Evolutionary conservation across 495 filamentous ascomycete genomes (phyloP).

Genomic region (Hyaloscypha bicolor): DNA sequence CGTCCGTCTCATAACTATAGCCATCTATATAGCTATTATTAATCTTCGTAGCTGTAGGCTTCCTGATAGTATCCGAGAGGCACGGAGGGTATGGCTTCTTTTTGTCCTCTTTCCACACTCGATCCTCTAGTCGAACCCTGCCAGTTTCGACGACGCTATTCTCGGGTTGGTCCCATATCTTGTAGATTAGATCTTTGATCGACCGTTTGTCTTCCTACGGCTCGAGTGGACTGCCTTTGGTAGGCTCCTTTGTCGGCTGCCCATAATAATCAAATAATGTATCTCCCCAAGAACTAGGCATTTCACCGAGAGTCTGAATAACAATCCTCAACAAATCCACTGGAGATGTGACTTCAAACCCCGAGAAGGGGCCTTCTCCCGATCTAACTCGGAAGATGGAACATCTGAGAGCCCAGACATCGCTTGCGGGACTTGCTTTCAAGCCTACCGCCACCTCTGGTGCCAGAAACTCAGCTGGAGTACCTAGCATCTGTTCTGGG

Average conservation of each 20-base stretch:
- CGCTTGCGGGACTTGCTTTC: conserved; percentile 28
- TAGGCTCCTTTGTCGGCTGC: conserved; percentile 30
- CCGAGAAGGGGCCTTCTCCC: conserved; percentile 27
- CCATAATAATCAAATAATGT: conserved; percentile 28
- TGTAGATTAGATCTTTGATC: conserved; percentile 26
- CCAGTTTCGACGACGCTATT: conserved; percentile 16
- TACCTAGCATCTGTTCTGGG: conserved; percentile 28
- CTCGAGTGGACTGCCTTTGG: conserved; percentile 24
- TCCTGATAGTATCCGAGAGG: conserved; percentile 28
- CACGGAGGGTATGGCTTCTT: conserved; percentile 24
- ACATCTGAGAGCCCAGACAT: conserved; percentile 31
- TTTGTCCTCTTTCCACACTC: conserved; percentile 9
- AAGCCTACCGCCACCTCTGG: conserved; percentile 31
- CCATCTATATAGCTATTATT: conserved; percentile 25
- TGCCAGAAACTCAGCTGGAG: conserved; percentile 30
- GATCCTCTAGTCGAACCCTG: conserved; percentile 13
- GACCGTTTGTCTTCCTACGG: conserved; percentile 17
- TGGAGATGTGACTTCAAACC: conserved; percentile 25
- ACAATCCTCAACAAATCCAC: conserved; percentile 23
- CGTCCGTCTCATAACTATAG: conserved; percentile 25
- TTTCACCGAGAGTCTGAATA: conserved; percentile 28
- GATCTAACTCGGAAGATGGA: conserved; percentile 31
- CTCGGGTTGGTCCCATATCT: conserved; percentile 32
- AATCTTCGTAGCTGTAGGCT: conserved; percentile 26
- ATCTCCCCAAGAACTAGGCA: conserved; percentile 27